Base-by-base conservation (phyloP, 208 protist genomes). In the Angomonas ambiguus region DNA sequence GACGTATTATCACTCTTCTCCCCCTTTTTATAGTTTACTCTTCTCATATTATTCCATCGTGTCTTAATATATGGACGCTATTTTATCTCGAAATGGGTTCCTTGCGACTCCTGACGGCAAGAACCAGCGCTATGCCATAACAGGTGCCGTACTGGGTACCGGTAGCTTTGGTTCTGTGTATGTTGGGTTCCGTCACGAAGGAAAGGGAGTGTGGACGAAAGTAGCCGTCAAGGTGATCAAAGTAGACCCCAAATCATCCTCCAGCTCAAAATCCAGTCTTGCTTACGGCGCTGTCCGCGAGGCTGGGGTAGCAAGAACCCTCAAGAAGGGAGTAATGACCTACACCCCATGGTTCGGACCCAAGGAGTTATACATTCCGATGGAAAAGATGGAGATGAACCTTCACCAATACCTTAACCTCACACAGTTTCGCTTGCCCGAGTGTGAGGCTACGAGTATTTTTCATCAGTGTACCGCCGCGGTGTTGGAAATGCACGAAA, bases 381-480 rank as follows among this genome's bases (percentile, higher is more conserved):
- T 56, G 49, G 49, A 56, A 27, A 16, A 27, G 6, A 56, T 56
- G 49, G 49, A 56, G n/a, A 27, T 22, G n/a, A 28, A 16, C n/a
- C 49, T 56, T 11, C n/a, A 16, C n/a, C 8, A 16, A 16, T 56
- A 56, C 49, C n/a, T 25, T 11, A 16, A 27, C 18, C 22, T 11
- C 5, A 16, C 25, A 8, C 5, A 56, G n/a, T 56, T 56, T 22
- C 11, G 22, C 49, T n/a, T 56, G 8, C 49, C 49, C 6, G n/a
- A 27, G 6, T 11, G 18, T 8, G n/a, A 56, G 18, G 6, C 25
- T 8, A 24, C 49, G 5, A 11, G 5, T 22, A 56, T 56, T 25
- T 24, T 56, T 25, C 6, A 11, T 28, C 98, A 99, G 80, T 92
- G 99, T 68, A 59, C 94, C 6, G 69, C 80, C 3, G 85, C 87